Conservation (phyloP, 148 eudicot genomes). For the Arctostaphylos glauca region DNA sequence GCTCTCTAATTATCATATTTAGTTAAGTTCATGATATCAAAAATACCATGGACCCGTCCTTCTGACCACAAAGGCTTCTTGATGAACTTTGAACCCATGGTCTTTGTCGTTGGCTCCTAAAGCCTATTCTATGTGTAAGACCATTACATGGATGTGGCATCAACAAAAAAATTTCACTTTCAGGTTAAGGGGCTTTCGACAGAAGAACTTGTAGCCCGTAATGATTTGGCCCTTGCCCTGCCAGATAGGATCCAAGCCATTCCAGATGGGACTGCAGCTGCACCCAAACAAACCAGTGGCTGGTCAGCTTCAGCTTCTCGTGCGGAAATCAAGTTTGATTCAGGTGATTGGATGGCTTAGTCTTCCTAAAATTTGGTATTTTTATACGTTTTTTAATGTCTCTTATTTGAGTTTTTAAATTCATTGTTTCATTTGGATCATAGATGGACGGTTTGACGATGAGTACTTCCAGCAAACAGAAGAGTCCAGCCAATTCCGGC, state of each 20-base stretch:
- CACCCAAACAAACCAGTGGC: conserved; percentile 73
- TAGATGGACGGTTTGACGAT: conserved; percentile 75
- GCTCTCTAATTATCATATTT: not conserved
- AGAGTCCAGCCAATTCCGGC: conserved; percentile 81
- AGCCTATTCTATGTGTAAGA: not conserved
- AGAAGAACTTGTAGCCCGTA: conserved; percentile 84
- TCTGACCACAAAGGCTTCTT: not conserved
- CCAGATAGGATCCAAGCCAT: conserved; percentile 89
- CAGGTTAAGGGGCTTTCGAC: conserved; percentile 94
- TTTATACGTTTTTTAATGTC: not conserved
- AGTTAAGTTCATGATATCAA: not conserved
- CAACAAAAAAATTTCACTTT: conserved; percentile 14
- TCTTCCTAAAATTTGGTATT: not conserved
- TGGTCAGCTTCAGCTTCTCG: conserved; percentile 86
- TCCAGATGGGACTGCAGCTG: conserved; percentile 86
- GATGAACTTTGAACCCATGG: not conserved
- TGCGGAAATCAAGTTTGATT: conserved; percentile 85
- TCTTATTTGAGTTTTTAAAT: conserved; percentile 5
- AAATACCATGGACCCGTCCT: not conserved
- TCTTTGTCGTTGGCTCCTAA: not conserved
- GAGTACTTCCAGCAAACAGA: conserved; percentile 87
- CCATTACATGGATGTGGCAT: not conserved
- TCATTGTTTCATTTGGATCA: conserved; percentile 12
- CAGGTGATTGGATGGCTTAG: conserved; percentile 47
- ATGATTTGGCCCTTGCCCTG: conserved; percentile 84